Percentiles rank a stretch among this genome's conserved stretches.
Evolutionary conservation across 2,329 filamentous ascomycete genomes (phyloP).

Genomic region (Aspergillus sp.): DNA sequence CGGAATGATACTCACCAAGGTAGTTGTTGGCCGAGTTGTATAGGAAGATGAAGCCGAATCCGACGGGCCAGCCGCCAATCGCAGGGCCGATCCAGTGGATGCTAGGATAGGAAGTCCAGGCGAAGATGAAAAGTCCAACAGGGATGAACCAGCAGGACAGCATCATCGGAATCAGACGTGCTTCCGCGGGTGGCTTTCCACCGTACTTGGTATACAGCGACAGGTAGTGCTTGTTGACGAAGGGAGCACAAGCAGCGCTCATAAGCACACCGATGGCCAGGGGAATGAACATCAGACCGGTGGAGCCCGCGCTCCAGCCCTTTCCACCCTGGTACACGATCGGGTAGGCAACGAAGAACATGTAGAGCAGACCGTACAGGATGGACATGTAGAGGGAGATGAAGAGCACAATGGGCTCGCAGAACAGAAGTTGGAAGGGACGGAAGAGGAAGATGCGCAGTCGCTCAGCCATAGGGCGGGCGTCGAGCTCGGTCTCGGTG

Average conservation of each 20-base stretch:
- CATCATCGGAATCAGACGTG: constrained; percentile 81
- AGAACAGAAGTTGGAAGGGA: constrained; percentile 81
- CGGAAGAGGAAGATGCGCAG: constrained; percentile 73
- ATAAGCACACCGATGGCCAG: constrained; percentile 70
- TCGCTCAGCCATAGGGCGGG: constrained; percentile 65
- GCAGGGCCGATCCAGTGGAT: constrained; percentile 70
- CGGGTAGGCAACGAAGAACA: constrained; percentile 52
- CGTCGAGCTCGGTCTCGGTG: constrained; percentile 77
- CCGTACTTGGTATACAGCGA: constrained; percentile 59
- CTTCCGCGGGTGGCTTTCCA: constrained; percentile 73
- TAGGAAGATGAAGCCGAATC: constrained; percentile 79
- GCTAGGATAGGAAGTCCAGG: constrained; percentile 64
- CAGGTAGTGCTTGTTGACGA: constrained; percentile 81
- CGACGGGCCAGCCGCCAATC: constrained; percentile 68
- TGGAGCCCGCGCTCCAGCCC: constrained; percentile 69
- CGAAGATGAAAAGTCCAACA: constrained; percentile 65
- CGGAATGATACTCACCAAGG: constrained; percentile 40
- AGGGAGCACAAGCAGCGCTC: constrained; percentile 65
- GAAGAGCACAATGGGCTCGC: constrained; percentile 80
- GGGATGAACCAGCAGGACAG: constrained; percentile 70
- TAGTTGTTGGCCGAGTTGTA: constrained; percentile 79
- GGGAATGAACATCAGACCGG: constrained; percentile 85
- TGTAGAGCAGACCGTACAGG: constrained; percentile 53
- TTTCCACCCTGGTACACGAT: constrained; percentile 76
- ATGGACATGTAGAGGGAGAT: constrained; percentile 84